Evolutionary conservation across 495 filamentous ascomycete species (phyloP).

Genomic region (Penicillium antarcticum): DNA sequence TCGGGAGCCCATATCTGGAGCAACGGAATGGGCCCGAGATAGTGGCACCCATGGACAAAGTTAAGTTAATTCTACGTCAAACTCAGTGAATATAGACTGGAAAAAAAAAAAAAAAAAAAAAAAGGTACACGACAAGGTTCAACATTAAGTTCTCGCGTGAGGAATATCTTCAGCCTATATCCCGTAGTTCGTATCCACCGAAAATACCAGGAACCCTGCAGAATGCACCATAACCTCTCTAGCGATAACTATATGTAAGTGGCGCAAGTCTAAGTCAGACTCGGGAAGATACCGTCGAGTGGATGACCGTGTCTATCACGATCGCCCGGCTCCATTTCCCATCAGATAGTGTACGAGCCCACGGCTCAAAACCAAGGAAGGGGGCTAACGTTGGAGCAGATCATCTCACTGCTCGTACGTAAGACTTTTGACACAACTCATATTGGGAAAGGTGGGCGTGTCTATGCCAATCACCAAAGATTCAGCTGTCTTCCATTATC

Average conservation of each 20-base stretch:
- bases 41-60: too few species aligned
- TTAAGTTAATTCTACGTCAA: too few species aligned
- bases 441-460: too few species aligned
- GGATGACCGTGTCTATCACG: slow-evolving; percentile 2
- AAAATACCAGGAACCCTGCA: neutral
- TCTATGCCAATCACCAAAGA: too few species aligned
- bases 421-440: neutral
- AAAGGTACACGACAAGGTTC: neutral
- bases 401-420: slow-evolving; percentile 2
- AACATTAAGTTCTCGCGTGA: neutral
- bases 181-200: neutral
- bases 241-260: neutral
- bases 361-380: slow-evolving; percentile 18
- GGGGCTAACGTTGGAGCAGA: slow-evolving; percentile 5
- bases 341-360: slow-evolving; percentile 15
- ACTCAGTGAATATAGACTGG: neutral
- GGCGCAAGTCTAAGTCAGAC: neutral
- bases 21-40: neutral
- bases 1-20: neutral
- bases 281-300: neutral
- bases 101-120: neutral
- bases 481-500: too few species aligned
- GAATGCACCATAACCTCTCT: neutral
- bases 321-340: slow-evolving; percentile 15
- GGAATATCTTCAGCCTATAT: neutral